Evolutionary conservation across 106 monocot genomes (phyloP), one percentile per base, ranked within the genome.

Genomic region (Vanilla planifolia): DNA sequence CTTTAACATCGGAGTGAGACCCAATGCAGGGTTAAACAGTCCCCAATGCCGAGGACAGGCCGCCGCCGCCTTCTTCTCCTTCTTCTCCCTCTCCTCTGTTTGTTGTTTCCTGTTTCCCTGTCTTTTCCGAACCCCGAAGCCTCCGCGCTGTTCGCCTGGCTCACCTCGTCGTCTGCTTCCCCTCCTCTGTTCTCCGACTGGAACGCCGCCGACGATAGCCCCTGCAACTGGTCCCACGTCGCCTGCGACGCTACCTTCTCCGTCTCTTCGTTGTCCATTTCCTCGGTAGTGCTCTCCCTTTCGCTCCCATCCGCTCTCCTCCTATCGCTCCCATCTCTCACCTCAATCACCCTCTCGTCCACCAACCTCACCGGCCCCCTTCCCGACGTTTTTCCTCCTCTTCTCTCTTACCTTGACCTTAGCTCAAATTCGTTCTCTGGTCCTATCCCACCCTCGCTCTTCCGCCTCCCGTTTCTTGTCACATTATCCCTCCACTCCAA

Each of bases 191-290:
- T 61, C 17, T 41, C 37, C 7, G 41, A 80, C 64, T 95, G 95
- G 95, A 56, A 66, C 43, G 80, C 75, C 0, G 11, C 67, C 33
- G 75, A 80, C 32, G 9, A 53, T 0, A 69, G 53, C 16, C 89
- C 95, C 13, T 95, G 94, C 76, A 85, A 76, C 32, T 95, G 94
- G 94, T 56, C 72, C 6, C n/a, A 23, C 36, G 7, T 65, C 65
- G 2, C 65, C 36, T 52, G 51, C 65, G 32, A 42, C 24, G 7
- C 48, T 35, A 11, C 65, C 39, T 23, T 32, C 50, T 40, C 51
- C n/a, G 36, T 51, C 17, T 39, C 51, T 14, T 65, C 65, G 36
- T 4, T 65, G 51, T 17, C 65, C 39, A 44, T 65, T 27, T 5
- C 7, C 0, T 65, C 50, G 11, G 19, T 39, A 3, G 51, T 51